These are phyloP conservation scores for Flaveria brownii DNA, from an alignment of 129 eudicot genomes.

Conservation along the genomic window DNA sequence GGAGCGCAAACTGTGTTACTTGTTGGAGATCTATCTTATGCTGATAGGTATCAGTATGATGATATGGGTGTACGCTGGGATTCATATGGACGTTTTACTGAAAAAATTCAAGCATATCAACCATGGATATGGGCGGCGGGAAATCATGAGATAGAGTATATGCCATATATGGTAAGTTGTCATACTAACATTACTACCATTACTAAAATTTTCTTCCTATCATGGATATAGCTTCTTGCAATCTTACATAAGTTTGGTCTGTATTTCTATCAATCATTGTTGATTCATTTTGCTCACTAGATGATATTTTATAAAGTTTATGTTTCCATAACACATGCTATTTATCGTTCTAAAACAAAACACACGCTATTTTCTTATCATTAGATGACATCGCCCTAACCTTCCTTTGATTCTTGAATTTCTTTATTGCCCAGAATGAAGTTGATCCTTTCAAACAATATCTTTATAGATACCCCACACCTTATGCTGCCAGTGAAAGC, in stretches of 20 bases:
- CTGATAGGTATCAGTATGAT: slow-evolving; percentile 67
- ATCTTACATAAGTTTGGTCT: background rate
- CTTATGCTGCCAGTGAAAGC: slow-evolving; percentile 64
- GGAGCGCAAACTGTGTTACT: slow-evolving; percentile 73
- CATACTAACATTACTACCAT: background rate
- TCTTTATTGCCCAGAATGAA: slow-evolving; percentile 55
- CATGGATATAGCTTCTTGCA: background rate
- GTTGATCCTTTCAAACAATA: slow-evolving; percentile 64
- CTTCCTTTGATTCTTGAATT: background rate
- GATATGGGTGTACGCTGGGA: slow-evolving; percentile 96
- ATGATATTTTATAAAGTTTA: background rate
- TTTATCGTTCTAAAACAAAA: background rate
- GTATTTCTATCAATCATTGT: background rate
- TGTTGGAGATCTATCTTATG: slow-evolving; percentile 95
- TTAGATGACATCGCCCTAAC: background rate
- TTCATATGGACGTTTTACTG: slow-evolving; percentile 85
- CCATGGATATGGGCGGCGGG: slow-evolving; percentile 93
- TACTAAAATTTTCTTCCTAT: background rate
- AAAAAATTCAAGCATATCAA: slow-evolving; percentile 74
- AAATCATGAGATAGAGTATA: slow-evolving; percentile 86
- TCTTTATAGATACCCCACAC: slow-evolving; percentile 75
- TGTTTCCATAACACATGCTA: background rate
- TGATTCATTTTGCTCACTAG: background rate
- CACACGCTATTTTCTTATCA: background rate
- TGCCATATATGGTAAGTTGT: slow-evolving; percentile 64